phyloP scores from a whole-genome alignment of 2,329 filamentous ascomycete genomes.

The Aureobasidium musti region DNA sequence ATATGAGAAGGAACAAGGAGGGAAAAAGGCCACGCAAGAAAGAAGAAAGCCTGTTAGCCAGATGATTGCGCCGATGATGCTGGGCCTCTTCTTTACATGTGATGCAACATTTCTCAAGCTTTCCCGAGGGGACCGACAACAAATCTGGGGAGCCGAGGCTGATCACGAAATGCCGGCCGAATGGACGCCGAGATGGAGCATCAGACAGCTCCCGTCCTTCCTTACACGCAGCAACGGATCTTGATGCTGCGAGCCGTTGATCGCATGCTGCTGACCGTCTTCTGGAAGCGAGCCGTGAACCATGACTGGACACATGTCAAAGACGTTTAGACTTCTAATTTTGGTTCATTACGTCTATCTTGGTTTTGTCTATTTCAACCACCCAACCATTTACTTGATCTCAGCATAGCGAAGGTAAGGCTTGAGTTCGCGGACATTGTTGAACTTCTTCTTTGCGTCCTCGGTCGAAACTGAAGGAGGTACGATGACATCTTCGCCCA shows the following conservation, averaged over 20 bases:
- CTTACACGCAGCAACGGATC: conserved; percentile 2
- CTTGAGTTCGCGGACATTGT: conserved; percentile 58
- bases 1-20: background rate
- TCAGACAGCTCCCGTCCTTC: background rate
- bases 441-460: conserved; percentile 83
- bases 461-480: conserved; percentile 79
- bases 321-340: background rate
- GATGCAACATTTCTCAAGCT: conserved; percentile 21
- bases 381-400: conserved; percentile 32
- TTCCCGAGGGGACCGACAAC: conserved; percentile 8
- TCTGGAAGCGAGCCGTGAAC: conserved; percentile 1
- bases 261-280: background rate
- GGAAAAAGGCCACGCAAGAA: background rate
- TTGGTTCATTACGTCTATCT: conserved; percentile 9
- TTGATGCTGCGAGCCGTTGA: background rate
- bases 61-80: background rate
- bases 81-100: conserved; percentile 16
- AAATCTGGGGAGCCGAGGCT: conserved; percentile 25
- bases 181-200: conserved; percentile 16
- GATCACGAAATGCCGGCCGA: conserved; percentile 4
- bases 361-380: background rate
- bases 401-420: conserved; percentile 72
- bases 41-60: background rate
- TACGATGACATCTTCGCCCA: conserved; percentile 89
- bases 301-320: background rate